Evolutionary conservation across 2,329 filamentous ascomycete species (phyloP), one percentile per base, ranked within the genome.

Genomic region (Colletotrichum phormii): DNA sequence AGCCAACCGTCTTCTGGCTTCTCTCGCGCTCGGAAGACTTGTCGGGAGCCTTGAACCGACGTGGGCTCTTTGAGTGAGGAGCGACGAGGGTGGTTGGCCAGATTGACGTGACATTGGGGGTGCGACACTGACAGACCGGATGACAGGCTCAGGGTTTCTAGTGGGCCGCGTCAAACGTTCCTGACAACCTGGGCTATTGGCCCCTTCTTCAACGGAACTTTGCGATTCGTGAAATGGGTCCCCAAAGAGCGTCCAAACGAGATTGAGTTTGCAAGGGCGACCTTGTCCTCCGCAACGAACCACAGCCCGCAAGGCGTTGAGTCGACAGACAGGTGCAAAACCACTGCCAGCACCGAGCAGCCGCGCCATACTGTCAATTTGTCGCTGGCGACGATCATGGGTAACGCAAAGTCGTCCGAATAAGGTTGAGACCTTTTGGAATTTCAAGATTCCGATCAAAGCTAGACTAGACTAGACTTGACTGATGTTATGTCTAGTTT

Each of bases 201-300:
- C 53, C 33, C 33, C 66, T 73, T 71, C 60, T 73, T 65, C 61
- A 62, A 54, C 54, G 71, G 59, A 65, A 57, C 55, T 60, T 57
- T 71, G 61, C 66, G 71, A 65, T 70, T 73, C 54, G 55, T 73
- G 71, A 65, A 61, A 60, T 70, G 66, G 66, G 29, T 35, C 54
- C 55, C 35, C 37, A 26, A 53, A 51, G 66, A 13, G 55, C 58
- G 29, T 65, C 35, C 60, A 73, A 71, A 73, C 71, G 66, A 73
- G 71, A 73, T 73, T 73, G 66, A 73, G 66, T 73, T 73, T 73
- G 60, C 71, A n/a, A 71, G 60, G 68, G 66, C 70, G 59, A 33
- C 54, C 60, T 55, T 61, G 60, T 46, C 59, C 70, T 42, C 60
- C 60, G n/a, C 55, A 58, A 71, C 61, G 37, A 58, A 73, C 55